Evolutionary conservation across 1,284 basidiomycete genomes (phyloP).

Genomic region (Mycena citricolor): DNA sequence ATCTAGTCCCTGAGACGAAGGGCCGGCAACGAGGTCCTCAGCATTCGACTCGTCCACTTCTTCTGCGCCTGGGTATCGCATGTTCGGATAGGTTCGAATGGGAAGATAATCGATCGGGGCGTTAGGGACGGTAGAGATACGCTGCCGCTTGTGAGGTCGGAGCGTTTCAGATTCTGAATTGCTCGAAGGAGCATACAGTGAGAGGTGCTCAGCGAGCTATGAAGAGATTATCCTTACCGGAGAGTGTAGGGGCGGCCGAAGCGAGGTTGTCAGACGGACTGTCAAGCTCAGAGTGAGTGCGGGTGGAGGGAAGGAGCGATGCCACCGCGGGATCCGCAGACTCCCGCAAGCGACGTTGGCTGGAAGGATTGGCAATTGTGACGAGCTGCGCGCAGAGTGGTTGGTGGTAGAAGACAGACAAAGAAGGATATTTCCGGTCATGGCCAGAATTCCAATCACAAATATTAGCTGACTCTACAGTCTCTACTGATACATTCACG

Average conservation of each 20-base stretch:
- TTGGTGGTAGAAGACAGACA: slow-evolving; percentile 8
- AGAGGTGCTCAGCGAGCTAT: slow-evolving; percentile 17
- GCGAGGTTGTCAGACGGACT: slow-evolving; percentile 38
- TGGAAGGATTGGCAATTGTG: slow-evolving; percentile 21
- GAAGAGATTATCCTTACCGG: slow-evolving; percentile 32
- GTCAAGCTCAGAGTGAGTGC: slow-evolving; percentile 63
- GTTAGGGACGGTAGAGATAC: slow-evolving; percentile 39
- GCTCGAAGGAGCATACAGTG: slow-evolving; percentile 21
- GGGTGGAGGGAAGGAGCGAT: slow-evolving; percentile 58
- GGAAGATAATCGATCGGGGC: slow-evolving; percentile 32
- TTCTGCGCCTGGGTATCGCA: slow-evolving; percentile 60
- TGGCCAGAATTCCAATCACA: no score
- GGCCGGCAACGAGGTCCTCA: slow-evolving; percentile 50
- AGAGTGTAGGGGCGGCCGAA: slow-evolving; percentile 28
- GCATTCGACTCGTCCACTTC: slow-evolving; percentile 49
- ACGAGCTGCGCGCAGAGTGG: background rate
- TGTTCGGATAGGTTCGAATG: slow-evolving; percentile 37
- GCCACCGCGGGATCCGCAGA: slow-evolving; percentile 21
- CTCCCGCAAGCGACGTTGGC: slow-evolving; percentile 19
- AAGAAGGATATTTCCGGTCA: no score
- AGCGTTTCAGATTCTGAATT: slow-evolving; percentile 48
- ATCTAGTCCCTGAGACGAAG: slow-evolving; percentile 49
- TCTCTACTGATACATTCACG: no score
- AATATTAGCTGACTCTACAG: no score
- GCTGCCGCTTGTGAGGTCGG: slow-evolving; percentile 69